Base-by-base conservation (phyloP, 129 eudicot genomes). In the Flaveria sonorensis region DNA sequence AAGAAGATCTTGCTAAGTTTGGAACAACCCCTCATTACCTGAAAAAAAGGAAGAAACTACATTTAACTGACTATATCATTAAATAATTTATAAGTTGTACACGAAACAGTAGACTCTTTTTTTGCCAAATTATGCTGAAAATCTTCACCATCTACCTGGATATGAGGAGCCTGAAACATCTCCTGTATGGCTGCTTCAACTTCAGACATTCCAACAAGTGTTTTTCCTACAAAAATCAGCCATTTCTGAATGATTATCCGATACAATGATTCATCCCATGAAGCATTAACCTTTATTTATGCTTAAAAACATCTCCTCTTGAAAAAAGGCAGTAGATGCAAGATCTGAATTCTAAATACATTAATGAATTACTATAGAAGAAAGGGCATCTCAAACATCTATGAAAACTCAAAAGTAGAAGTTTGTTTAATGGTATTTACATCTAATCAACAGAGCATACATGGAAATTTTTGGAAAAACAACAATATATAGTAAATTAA, bases 91-190 rank as follows among this genome's bases (percentile, higher is more conserved):
- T 10, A 63, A 19, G 48, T 66, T 50, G 24, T 4, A 20, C 4
- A 46, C 11, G 4, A 75, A 50, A 63, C 8, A 12, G 13, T 47
- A 48, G 18, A 46, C 15, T 3, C 39, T 16, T 4, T 57, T 28
- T 73, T 73, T 8, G 56, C 10, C 68, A 40, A 59, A 7, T 13
- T 40, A 40, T 59, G 78, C 43, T 21, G 12, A n/a, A 64, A 14
- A 14, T 70, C 39, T 62, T 26, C 52, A 67, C 15, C 15, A 67
- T 88, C 79, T 64, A 95, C 99, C 85, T 89, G 99, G 64, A 95
- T 92, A 75, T 95, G 99, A 75, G 99, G 99, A 72, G 99, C 97
- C 83, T 95, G 97, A 73, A 95, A 92, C 99, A 95, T 95, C 84
- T 95, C 99, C 84, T 92, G 88, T 69, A 95, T 95, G 46, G 99